Evolutionary conservation across 148 eudicot species (phyloP), one percentile per base, ranked within the genome.

Genomic region (Pouteria glomerata): DNA sequence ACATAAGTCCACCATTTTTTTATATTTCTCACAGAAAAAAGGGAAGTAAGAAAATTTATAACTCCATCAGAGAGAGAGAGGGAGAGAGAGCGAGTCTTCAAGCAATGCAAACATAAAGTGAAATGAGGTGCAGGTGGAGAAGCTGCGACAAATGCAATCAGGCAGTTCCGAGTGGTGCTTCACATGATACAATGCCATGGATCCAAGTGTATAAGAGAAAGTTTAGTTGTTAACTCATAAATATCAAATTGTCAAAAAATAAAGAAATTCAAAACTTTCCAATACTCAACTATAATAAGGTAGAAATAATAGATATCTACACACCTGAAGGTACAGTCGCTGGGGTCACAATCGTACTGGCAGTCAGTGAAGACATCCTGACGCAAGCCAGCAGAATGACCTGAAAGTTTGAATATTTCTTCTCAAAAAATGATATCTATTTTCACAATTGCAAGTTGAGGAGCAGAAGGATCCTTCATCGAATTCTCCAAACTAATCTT

Each of bases 361-460:
- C 68, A 63, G 30, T 26, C 68, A 63, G 51, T 24, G 51, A 63
- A 41, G 68, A 39, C 68, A 63, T 63, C 51, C 47, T 41, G n/a
- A 42, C 3, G 30, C 23, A 63, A 24, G 23, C 23, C 18, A 27
- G n/a, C 16, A 24, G 29, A 63, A 24, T 42, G 51, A 63, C 50
- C 68, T 63, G 68, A 63, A 24, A 63, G 13, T 42, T 35, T 5
- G 1, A 37, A 41, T 4, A 23, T 63, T 39, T 42, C 30, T 21
- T 55, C 30, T 30, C 24, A 8, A 55, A 26, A 8, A 55, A 21
- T 23, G 55, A 51, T 51, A 51, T 7, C 4, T 51, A 18, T 1
- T 51, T 23, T 3, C 19, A 23, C 3, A 51, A 51, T 16, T 51
- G 23, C 21, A 51, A 18, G 3, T 16, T 51, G 55, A 7, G 18